A percentile compares a stretch with the other conserved stretches of the same genome.
phyloP scores from a whole-genome alignment of 2,329 filamentous ascomycete genomes.

The Falciphora oryzae region DNA sequence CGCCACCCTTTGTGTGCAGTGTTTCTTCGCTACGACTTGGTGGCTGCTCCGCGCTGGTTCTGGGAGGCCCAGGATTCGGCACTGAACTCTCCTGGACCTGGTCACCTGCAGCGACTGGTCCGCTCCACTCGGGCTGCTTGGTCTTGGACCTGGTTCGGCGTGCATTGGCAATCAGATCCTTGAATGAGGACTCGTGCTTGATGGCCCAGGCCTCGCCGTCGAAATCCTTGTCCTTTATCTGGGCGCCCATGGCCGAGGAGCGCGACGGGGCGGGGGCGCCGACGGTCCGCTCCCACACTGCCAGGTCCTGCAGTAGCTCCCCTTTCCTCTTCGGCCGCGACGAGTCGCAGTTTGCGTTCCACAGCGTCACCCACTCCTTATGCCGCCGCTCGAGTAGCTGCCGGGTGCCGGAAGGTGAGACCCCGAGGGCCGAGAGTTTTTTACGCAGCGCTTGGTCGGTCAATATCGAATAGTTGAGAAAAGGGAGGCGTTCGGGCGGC shows the following conservation, averaged over 20 bases:
- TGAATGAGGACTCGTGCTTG: slow-evolving; percentile 70
- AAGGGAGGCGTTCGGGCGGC: slow-evolving; percentile 60
- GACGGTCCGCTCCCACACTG: slow-evolving; percentile 81
- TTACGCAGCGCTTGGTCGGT: slow-evolving; percentile 72
- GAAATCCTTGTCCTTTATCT: slow-evolving; percentile 83
- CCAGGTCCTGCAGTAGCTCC: slow-evolving; percentile 72
- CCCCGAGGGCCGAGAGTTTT: slow-evolving; percentile 75
- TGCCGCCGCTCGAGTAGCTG: slow-evolving; percentile 72
- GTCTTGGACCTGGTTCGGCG: slow-evolving; percentile 46
- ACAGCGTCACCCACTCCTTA: slow-evolving; percentile 89
- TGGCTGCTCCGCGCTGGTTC: background rate
- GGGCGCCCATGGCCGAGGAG: slow-evolving; percentile 29
- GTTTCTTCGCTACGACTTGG: background rate
- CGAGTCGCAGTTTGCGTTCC: slow-evolving; percentile 96
- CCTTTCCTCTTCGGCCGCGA: slow-evolving; percentile 61
- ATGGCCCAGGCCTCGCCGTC: slow-evolving; percentile 70
- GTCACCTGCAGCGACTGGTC: too few relatives aligned
- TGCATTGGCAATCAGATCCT: slow-evolving; percentile 72
- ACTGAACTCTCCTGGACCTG: background rate
- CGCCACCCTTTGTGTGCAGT: background rate
- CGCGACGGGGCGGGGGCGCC: slow-evolving; percentile 40
- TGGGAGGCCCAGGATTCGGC: background rate
- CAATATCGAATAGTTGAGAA: slow-evolving; percentile 81
- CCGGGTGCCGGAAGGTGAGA: slow-evolving; percentile 64
- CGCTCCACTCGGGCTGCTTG: slow-evolving; percentile 18